Evolutionary conservation across 495 filamentous ascomycete genomes (phyloP), one percentile per base, ranked within the genome.

Genomic region (Penicillium waksmanii): DNA sequence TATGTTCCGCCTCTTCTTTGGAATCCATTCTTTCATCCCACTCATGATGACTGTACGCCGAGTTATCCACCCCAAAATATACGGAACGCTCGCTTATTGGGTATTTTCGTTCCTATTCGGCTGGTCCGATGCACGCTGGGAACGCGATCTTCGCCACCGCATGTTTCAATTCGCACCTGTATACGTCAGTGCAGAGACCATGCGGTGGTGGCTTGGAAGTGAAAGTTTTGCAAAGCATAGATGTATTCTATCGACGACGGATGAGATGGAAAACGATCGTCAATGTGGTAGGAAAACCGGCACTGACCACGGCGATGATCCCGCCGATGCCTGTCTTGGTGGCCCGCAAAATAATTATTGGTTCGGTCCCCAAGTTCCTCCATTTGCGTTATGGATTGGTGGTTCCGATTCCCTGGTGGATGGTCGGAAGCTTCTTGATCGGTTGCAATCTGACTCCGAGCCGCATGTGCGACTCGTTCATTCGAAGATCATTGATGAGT

Each of bases 141-240:
- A 98, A 61, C 83, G 86, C 15, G 92, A 78, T 11, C 74, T 97
- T 15, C 82, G 90, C 42, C 79, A 90, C 63, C 86, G 94, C 12
- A 88, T 94, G 84, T 97, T 98, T 72, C 89, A 92, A 66, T 97
- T 96, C 61, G 86, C 90, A 3, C 94, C 94, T 4, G 90, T 96
- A 3, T 97, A 94, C 66, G 91, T 97, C 25, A 90, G 87, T 57
- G 85, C 91, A 6, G 94, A 98, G 77, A 88, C 85, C 21, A 96
- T 98, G 89, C 83, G 91, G 0, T 98, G 94, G 95, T 98, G 94
- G 94, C 80, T 98, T 1, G 95, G 95, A 0, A 75, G 89, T 2
- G 92, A 96, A 65, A 91, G 93, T 62, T 98, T 98, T 69, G 92
- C 95, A 0, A 89, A 81, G 60, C 92, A 97, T 60, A 90, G 90